phyloP scores from a whole-genome alignment of 2,329 filamentous ascomycete genomes.

The Tolypocladium ovalisporum region DNA sequence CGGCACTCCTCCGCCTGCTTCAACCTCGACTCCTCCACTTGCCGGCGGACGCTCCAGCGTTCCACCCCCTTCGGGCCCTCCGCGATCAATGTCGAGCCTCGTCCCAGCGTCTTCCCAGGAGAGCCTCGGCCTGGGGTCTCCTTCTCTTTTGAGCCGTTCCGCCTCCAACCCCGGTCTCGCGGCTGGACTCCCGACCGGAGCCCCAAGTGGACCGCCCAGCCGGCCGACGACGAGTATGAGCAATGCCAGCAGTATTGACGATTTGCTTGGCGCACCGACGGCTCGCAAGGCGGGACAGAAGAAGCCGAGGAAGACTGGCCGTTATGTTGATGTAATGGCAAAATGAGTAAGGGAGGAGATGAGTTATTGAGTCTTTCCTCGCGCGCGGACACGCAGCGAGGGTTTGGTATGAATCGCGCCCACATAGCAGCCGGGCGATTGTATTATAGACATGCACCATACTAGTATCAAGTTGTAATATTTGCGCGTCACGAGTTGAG shows the following conservation, averaged over 20 bases:
- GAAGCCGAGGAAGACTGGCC: constrained; percentile 69
- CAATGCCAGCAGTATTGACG: constrained; percentile 89
- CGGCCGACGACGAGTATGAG: constrained; percentile 74
- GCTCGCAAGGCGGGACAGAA: constrained; percentile 55
- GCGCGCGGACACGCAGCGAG: not conserved
- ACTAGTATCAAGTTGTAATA: not conserved
- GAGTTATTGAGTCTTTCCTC: not conserved
- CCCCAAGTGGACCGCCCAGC: constrained; percentile 45
- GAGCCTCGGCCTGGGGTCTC: constrained; percentile 22
- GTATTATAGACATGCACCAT: constrained; percentile 1
- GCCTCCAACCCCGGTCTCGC: constrained; percentile 34
- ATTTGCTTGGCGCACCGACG: constrained; percentile 67
- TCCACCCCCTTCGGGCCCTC: constrained; percentile 18
- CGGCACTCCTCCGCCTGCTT: constrained; percentile 37
- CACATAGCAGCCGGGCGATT: not conserved
- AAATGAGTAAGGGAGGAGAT: constrained; percentile 31
- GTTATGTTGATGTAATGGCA: constrained; percentile 96
- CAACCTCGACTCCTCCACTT: constrained; percentile 20
- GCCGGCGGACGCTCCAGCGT: constrained; percentile 17
- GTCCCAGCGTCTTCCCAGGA: constrained; percentile 18
- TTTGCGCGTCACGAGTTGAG: not conserved
- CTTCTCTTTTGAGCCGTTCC: constrained; percentile 32
- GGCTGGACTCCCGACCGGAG: constrained; percentile 23
- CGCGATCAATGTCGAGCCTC: constrained; percentile 3
- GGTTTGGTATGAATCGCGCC: not conserved